A percentile compares a stretch with the other conserved stretches of the same genome.
These are phyloP conservation scores for Oryza nivara DNA, from an alignment of 176 grass and related monocot species.

Conservation along the genomic window DNA sequence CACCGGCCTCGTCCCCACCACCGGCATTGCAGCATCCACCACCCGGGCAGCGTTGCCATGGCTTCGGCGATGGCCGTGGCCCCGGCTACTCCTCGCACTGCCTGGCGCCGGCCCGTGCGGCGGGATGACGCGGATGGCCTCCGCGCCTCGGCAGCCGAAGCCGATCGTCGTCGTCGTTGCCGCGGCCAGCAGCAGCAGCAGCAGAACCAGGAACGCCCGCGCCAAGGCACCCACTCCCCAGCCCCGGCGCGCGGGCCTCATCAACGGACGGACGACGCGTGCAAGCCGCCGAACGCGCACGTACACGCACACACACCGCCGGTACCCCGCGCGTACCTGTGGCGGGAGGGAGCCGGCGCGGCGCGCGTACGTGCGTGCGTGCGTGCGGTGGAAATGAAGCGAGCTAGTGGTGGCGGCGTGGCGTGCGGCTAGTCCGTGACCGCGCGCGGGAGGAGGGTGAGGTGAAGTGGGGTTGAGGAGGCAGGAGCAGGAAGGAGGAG, in stretches of 20 bases:
- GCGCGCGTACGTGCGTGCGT: neutral
- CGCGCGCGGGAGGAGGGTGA: neutral
- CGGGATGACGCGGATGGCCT: neutral
- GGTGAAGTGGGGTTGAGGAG: neutral
- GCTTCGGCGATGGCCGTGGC: neutral
- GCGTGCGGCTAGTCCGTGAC: neutral
- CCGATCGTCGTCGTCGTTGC: neutral
- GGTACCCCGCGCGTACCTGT: too few species aligned
- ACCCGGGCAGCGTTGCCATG: neutral
- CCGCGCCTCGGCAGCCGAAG: neutral
- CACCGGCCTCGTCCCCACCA: constrained; percentile 16
- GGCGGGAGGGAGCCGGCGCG: too few species aligned
- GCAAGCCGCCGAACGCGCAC: neutral
- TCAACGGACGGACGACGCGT: constrained; percentile 11
- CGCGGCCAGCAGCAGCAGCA: neutral
- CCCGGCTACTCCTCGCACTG: neutral
- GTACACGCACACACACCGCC: neutral
- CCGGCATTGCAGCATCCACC: constrained; percentile 3
- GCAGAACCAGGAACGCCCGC: neutral
- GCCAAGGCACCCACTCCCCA: constrained; percentile 8
- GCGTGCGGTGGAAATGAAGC: neutral
- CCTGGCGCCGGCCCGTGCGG: neutral
- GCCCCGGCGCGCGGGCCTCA: constrained; percentile 19
- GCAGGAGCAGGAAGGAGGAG: neutral
- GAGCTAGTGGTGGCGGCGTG: neutral